These are phyloP conservation scores for Podaxis sp. DNA, from an alignment of 768 basidiomycete species.

Conservation along the genomic window DNA sequence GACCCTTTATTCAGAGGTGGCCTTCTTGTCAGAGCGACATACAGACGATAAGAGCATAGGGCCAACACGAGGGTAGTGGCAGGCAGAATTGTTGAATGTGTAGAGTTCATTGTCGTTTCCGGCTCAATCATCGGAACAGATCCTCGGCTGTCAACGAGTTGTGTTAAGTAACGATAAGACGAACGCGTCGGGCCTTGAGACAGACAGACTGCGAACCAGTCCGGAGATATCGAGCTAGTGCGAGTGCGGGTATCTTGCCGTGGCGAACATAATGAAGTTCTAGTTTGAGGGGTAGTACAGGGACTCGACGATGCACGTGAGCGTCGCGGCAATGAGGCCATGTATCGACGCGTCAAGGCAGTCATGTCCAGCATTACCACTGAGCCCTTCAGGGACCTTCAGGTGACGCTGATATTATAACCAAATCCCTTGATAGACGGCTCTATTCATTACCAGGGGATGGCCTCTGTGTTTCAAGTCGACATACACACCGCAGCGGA, in stretches of 20 bases:
- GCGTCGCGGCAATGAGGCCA: background rate
- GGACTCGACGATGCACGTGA: background rate
- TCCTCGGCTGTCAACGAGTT: background rate
- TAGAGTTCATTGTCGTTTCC: background rate
- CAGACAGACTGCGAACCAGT: background rate
- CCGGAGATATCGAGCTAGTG: background rate
- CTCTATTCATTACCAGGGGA: slow-evolving; percentile 8
- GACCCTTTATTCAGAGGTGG: background rate
- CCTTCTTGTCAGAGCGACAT: slow-evolving; percentile 27
- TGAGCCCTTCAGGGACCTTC: background rate
- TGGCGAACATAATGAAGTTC: background rate
- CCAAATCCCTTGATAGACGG: background rate
- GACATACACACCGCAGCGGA: slow-evolving; percentile 55
- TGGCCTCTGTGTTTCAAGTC: slow-evolving; percentile 26
- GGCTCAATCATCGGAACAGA: background rate
- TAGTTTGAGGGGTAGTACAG: background rate
- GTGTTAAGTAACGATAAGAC: background rate
- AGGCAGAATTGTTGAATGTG: background rate
- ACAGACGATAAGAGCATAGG: slow-evolving; percentile 29
- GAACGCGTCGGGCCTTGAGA: background rate
- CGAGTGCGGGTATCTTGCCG: too few relatives aligned
- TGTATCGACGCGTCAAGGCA: slow-evolving; percentile 20
- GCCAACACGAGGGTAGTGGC: slow-evolving; percentile 6
- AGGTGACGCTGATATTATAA: background rate
- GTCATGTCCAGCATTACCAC: background rate